These are phyloP conservation scores for Boletus insuetus DNA, from an alignment of 768 basidiomycete genomes.

Conservation along the genomic window DNA sequence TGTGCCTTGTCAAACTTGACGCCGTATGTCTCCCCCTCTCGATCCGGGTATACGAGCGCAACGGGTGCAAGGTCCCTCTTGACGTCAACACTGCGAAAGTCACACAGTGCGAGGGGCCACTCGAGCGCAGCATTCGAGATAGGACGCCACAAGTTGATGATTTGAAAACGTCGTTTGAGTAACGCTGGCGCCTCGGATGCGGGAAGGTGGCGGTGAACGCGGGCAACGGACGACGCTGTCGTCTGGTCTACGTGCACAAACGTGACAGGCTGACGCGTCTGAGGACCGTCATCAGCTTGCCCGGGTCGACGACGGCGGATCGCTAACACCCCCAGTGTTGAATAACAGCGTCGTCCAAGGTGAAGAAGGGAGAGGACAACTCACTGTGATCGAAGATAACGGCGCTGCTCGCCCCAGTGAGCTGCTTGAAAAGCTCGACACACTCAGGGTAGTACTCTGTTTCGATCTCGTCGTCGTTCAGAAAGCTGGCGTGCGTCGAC, in stretches of 20 bases:
- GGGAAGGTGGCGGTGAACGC: slow-evolving; percentile 45
- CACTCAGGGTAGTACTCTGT: slow-evolving; percentile 41
- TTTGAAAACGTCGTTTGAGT: slow-evolving; percentile 46
- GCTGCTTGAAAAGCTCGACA: slow-evolving; percentile 35
- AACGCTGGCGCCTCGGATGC: slow-evolving; percentile 37
- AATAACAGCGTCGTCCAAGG: neutral
- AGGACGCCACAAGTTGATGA: slow-evolving; percentile 56
- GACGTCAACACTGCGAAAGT: slow-evolving; percentile 41
- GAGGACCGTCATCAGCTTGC: slow-evolving; percentile 33
- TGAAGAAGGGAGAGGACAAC: neutral
- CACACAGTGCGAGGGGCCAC: slow-evolving; percentile 48
- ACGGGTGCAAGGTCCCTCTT: slow-evolving; percentile 38
- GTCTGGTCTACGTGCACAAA: slow-evolving; percentile 49
- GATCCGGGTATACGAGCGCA: slow-evolving; percentile 40
- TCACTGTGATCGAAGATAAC: slow-evolving; percentile 44
- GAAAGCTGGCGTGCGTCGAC: slow-evolving; percentile 31
- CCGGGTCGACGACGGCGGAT: slow-evolving; percentile 42
- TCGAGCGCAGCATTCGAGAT: slow-evolving; percentile 45
- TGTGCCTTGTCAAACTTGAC: slow-evolving; percentile 40
- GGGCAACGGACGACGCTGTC: slow-evolving; percentile 35
- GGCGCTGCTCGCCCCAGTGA: slow-evolving; percentile 37
- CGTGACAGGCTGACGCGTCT: slow-evolving; percentile 44
- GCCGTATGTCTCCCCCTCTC: slow-evolving; percentile 42
- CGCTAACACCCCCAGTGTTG: slow-evolving; percentile 25
- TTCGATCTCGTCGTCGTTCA: slow-evolving; percentile 35